A percentile compares a stretch with the other conserved stretches of the same genome.
phyloP scores from a whole-genome alignment of 306 rosid genomes.

The Glycine latifolia region DNA sequence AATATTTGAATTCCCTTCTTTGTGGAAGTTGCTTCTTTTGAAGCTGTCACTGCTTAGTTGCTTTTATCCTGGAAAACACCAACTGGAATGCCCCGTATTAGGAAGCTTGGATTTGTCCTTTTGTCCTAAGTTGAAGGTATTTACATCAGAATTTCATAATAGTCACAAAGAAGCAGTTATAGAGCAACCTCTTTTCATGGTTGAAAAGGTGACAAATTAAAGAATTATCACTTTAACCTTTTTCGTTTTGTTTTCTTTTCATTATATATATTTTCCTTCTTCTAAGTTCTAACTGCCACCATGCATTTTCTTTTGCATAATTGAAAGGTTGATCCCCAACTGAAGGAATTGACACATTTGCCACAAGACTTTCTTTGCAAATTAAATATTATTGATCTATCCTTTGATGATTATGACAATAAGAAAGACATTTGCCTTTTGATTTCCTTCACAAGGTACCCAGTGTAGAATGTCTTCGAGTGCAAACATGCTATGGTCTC shows the following conservation, averaged over 20 bases:
- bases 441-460: constrained; percentile 1
- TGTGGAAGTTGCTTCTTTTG: neutral
- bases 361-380: neutral
- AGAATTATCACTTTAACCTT: neutral
- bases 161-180: neutral
- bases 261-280: neutral
- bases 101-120: neutral
- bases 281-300: neutral
- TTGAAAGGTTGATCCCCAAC: neutral
- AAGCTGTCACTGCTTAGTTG: neutral
- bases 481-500: neutral
- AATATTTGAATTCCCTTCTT: constrained; percentile 16
- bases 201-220: constrained; percentile 3
- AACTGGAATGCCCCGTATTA: neutral
- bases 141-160: neutral
- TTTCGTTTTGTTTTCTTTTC: neutral
- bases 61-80: constrained; percentile 2
- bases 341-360: neutral
- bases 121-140: neutral
- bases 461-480: neutral
- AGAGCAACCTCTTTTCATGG: neutral
- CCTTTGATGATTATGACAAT: neutral
- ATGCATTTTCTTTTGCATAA: no score
- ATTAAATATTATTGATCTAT: neutral
- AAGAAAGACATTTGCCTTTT: neutral